A percentile compares a stretch with the other conserved stretches of the same genome.
Evolutionary conservation across 768 basidiomycete genomes (phyloP).

Genomic region (Coprinopsis sp.): DNA sequence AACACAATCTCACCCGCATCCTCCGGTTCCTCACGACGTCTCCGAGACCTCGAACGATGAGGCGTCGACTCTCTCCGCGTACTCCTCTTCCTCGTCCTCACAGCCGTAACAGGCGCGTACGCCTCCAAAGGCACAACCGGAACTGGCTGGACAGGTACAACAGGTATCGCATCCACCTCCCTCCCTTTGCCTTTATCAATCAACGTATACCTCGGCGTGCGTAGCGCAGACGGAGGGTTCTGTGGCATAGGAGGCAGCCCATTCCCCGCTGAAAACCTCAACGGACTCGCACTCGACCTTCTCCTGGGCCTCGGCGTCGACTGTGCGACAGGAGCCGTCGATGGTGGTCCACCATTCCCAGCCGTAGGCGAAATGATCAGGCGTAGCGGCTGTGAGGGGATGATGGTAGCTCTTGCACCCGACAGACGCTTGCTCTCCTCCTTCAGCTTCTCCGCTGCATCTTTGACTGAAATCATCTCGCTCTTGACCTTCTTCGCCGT

Average conservation of each 20-base stretch:
- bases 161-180: background rate
- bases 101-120: background rate
- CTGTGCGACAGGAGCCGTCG: background rate
- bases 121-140: background rate
- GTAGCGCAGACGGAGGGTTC: background rate
- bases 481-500: slow-evolving; percentile 3
- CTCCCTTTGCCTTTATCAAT: background rate
- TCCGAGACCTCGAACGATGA: background rate
- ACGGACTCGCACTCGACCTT: background rate
- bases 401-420: background rate
- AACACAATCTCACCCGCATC: background rate
- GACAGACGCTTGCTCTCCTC: slow-evolving; percentile 8
- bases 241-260: background rate
- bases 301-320: background rate
- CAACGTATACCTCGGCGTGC: background rate
- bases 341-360: background rate
- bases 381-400: slow-evolving; percentile 1
- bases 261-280: background rate
- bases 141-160: background rate
- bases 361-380: slow-evolving; percentile 6
- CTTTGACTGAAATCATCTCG: slow-evolving; percentile 9
- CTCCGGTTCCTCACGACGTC: background rate
- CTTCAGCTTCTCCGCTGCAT: slow-evolving; percentile 4
- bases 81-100: background rate
- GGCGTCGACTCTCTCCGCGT: no score